Evolutionary conservation across 495 filamentous ascomycete species (phyloP), one percentile per base, ranked within the genome.

Genomic region (Penicillium maclennaniae): DNA sequence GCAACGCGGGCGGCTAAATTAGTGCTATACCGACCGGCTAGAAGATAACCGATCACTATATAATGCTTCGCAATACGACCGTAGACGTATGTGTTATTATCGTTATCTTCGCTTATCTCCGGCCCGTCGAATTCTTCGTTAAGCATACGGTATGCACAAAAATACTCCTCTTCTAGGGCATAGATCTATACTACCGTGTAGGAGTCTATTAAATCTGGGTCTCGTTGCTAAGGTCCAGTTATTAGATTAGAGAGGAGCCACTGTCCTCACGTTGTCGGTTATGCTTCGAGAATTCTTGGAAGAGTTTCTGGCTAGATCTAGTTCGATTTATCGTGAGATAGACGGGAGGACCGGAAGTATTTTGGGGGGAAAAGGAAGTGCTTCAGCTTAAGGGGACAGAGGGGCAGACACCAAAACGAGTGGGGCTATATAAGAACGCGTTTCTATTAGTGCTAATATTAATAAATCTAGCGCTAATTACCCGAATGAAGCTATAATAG

Each of bases 141-240:
- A 6, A 79, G 62, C 49, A 72, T 65, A 7, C 45, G 51, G 34
- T 40, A 39, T 19, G 68, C 75, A 6, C 72, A 70, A n/a, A 63
- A 55, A 12, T 56, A 48, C 46, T 79, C 77, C 8, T 49, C 41
- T 12, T 42, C 34, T 14, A 78, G 56, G 2, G 75, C 69, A 52
- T 70, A 76, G 23, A 80, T 72, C 71, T 73, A 77, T 36, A 68
- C 78, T 6, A 81, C 61, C 1, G 61, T 76, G 54, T 77, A 80
- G 1, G 58, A 70, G 51, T 75, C 79, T 20, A 8, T 56, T 40
- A 41, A 51, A 31, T 55, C 42, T 7, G 42, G 42, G 21, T 44
- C 21, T 26, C 19, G 42, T 23, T 21, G 42, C 42, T 44, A 16
- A 23, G 7, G 42, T 44, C 21, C 17, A 44, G 3, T 44, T 20